A percentile compares a stretch with the other conserved stretches of the same genome.
Evolutionary conservation across 225 moss, liverwort and hornwort species (phyloP).

Genomic region (Bryum argenteum): DNA sequence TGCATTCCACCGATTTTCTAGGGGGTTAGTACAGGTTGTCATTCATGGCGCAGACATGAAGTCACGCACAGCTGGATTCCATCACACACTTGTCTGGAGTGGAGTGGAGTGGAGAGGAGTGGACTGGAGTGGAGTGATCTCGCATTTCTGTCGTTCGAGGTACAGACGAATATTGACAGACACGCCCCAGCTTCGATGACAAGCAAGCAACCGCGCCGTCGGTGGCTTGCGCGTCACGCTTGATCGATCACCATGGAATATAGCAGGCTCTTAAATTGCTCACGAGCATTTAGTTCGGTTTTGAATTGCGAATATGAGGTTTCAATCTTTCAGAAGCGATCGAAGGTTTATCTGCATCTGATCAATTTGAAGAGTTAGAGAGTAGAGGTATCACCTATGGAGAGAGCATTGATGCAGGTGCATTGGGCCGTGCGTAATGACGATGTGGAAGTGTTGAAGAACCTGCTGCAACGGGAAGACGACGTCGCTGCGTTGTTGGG

Average conservation of each 20-base stretch:
- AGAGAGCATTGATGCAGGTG: conserved; percentile 43
- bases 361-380: not conserved
- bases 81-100: not conserved
- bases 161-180: not conserved
- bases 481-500: conserved; percentile 34
- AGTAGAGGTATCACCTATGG: conserved; percentile 6
- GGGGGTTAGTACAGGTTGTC: too few species aligned
- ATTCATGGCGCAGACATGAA: too few species aligned
- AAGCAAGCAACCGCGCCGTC: not conserved
- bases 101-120: too few species aligned
- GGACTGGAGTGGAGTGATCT: too few species aligned
- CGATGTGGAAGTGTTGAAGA: conserved; percentile 38
- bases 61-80: not conserved
- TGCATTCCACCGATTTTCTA: too few species aligned
- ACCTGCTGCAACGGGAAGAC: conserved; percentile 24
- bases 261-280: not conserved
- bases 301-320: not conserved
- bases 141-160: not conserved
- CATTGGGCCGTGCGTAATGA: conserved; percentile 52
- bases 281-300: not conserved
- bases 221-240: not conserved
- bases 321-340: not conserved
- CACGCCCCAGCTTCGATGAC: not conserved
- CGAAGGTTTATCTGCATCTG: too few species aligned
- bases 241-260: not conserved